Base-by-base conservation (phyloP, 495 filamentous ascomycete species). In the Hypoxylon fuscum region DNA sequence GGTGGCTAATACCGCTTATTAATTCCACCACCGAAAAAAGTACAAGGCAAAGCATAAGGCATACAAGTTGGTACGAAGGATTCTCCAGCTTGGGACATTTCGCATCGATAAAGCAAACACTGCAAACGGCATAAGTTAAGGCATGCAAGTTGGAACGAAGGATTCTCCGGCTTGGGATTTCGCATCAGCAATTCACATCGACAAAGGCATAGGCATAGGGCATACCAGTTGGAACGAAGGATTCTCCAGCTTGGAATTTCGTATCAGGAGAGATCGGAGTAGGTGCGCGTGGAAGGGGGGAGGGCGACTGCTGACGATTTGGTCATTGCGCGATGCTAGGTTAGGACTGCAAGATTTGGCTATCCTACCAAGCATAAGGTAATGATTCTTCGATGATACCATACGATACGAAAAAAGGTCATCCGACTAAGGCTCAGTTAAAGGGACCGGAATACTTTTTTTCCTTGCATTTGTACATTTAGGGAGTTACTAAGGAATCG, bases 381-480 rank as follows among this genome's bases (percentile, higher is more conserved):
- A 21, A 20, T 42, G 41, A 31, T 52, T 48, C 49, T 56, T 59
- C 35, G 45, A 55, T 34, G 42, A 54, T 61, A 61, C 46, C 52
- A 38, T 34, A 41, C 47, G 37, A 15, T 21, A 48, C 47, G 42
- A 57, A 54, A 15, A n/a, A 8, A 31, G 62, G 35, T 38, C 7
- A 43, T 54, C 48, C 34, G 51, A 53, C 56, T 58, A 21, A 46
- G 29, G 31, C 56, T 56, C 20, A 48, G 42, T 53, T 43, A 32
- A 25, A n/a, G 23, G 41, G 46, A 9, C 40, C 29, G 21, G 53
- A 27, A 4, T 27, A 4, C 25, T 27, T 38, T 27, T 38, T 61
- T 66, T 66, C 52, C 34, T 61, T 57, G 50, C 32, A 47, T 66
- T 35, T 60, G 50, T 57, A 53, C 43, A 57, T 44, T 56, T 25